Evolutionary conservation across 2,329 filamentous ascomycete genomes (phyloP).

Genomic region (Ascochyta fabae): DNA sequence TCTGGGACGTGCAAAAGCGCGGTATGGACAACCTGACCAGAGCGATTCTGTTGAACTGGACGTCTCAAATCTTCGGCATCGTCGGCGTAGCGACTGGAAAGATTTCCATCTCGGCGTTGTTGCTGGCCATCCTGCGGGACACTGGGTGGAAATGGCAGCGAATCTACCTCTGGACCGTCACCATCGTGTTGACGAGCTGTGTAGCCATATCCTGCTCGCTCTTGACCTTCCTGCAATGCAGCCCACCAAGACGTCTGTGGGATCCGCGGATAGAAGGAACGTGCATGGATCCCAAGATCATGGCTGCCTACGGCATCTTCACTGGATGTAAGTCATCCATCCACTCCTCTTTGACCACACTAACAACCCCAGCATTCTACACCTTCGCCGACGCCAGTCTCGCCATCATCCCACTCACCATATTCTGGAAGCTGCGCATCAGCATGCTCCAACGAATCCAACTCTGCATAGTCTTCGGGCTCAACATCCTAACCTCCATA

Average conservation of each 20-base stretch:
- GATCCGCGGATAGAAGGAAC: constrained; percentile 1
- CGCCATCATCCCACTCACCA: constrained; percentile 5
- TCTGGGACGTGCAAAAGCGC: constrained; percentile 9
- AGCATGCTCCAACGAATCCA: constrained; percentile 3
- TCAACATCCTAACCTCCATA: constrained; percentile 10
- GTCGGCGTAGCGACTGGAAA: constrained; percentile 5
- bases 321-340: constrained; percentile 2
- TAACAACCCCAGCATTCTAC: constrained; percentile 1
- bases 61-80: constrained; percentile 9
- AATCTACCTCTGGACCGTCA: constrained; percentile 5
- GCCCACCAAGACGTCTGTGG: constrained; percentile 2
- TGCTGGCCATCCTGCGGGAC: constrained; percentile 4
- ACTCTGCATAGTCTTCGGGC: constrained; percentile 10
- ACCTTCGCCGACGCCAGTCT: constrained; percentile 10
- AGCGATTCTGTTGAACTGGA: constrained; percentile 4
- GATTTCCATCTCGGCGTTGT: constrained; percentile 4
- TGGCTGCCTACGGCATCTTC: constrained; percentile 6
- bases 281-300: constrained; percentile 2
- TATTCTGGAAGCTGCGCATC: constrained; percentile 9
- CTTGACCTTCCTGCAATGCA: constrained; percentile 11
- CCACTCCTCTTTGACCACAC: not conserved
- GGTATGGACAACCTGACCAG: constrained; percentile 4
- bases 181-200: constrained; percentile 5
- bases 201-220: constrained; percentile 10
- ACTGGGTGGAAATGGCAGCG: constrained; percentile 11